Conservation (phyloP, 2,329 filamentous ascomycete genomes). For the Blastomyces gilchristii region DNA sequence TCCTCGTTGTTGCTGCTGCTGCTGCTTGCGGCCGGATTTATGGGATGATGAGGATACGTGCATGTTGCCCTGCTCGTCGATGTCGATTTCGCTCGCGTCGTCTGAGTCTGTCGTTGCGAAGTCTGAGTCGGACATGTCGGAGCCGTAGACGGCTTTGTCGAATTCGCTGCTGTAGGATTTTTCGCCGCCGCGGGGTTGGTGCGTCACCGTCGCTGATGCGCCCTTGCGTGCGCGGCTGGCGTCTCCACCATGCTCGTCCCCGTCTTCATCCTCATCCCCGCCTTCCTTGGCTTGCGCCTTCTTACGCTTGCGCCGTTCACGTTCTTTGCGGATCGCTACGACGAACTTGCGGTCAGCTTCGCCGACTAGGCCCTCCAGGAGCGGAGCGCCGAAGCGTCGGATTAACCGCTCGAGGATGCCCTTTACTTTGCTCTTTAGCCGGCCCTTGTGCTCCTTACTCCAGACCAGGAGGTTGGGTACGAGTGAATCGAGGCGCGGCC, state of each 20-base stretch:
- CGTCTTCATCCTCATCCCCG: slow-evolving; percentile 42
- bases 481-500: slow-evolving; percentile 63
- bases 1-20: slow-evolving; percentile 36
- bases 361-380: slow-evolving; percentile 69
- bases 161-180: slow-evolving; percentile 73
- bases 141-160: slow-evolving; percentile 90
- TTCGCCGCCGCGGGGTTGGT: slow-evolving; percentile 40
- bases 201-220: not conserved
- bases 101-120: slow-evolving; percentile 56
- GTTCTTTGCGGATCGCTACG: slow-evolving; percentile 87
- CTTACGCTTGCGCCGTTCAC: slow-evolving; percentile 82
- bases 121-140: slow-evolving; percentile 45
- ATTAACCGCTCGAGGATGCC: slow-evolving; percentile 94
- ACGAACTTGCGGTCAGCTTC: slow-evolving; percentile 84
- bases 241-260: slow-evolving; percentile 12
- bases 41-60: slow-evolving; percentile 11
- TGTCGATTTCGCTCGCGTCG: slow-evolving; percentile 40
- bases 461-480: slow-evolving; percentile 88
- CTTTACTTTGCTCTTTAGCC: slow-evolving; percentile 95
- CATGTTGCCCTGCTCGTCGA: slow-evolving; percentile 28
- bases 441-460: slow-evolving; percentile 96
- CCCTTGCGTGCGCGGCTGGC: not conserved
- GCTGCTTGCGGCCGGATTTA: slow-evolving; percentile 24
- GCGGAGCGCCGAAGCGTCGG: slow-evolving; percentile 73
- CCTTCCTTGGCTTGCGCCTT: slow-evolving; percentile 57